These are phyloP conservation scores for Yamadazyma taylorii DNA, from an alignment of 1,139 yeast genomes.

Conservation along the genomic window DNA sequence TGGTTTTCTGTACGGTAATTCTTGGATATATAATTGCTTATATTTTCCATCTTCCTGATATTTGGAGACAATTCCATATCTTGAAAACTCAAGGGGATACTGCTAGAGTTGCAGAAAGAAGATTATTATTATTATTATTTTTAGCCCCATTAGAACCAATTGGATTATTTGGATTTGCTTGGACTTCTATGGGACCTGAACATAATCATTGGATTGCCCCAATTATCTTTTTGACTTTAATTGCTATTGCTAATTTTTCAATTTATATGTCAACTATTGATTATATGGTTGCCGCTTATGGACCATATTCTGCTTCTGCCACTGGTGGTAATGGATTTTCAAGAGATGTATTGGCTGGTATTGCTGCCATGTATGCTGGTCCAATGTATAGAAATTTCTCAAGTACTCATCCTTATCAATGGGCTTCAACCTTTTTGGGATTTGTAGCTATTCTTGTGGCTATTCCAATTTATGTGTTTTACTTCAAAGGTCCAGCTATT, in stretches of 20 bases:
- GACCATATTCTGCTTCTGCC: constrained; percentile 41
- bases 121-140: constrained; percentile 24
- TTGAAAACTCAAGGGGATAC: constrained; percentile 22
- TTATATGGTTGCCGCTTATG: constrained; percentile 40
- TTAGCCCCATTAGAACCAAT: constrained; percentile 34
- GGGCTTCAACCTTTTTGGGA: constrained; percentile 36
- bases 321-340: constrained; percentile 44
- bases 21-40: constrained; percentile 35
- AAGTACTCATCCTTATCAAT: constrained; percentile 26
- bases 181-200: constrained; percentile 36
- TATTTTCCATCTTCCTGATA: constrained; percentile 23
- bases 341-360: constrained; percentile 39
- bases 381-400: constrained; percentile 34
- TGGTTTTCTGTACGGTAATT: constrained; percentile 29
- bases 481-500: constrained; percentile 30
- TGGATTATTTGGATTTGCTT: constrained; percentile 38
- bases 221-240: constrained; percentile 30
- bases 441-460: constrained; percentile 30
- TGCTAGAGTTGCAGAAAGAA: constrained; percentile 26
- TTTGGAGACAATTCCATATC: constrained; percentile 22
- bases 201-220: constrained; percentile 37
- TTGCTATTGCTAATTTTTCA: constrained; percentile 36
- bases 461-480: constrained; percentile 28
- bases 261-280: constrained; percentile 41
- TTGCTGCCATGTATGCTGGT: constrained; percentile 35